Percentiles rank a stretch among this genome's conserved stretches.
Evolutionary conservation across 768 basidiomycete genomes (phyloP).

Genomic region (Pleurotus cornucopiae): DNA sequence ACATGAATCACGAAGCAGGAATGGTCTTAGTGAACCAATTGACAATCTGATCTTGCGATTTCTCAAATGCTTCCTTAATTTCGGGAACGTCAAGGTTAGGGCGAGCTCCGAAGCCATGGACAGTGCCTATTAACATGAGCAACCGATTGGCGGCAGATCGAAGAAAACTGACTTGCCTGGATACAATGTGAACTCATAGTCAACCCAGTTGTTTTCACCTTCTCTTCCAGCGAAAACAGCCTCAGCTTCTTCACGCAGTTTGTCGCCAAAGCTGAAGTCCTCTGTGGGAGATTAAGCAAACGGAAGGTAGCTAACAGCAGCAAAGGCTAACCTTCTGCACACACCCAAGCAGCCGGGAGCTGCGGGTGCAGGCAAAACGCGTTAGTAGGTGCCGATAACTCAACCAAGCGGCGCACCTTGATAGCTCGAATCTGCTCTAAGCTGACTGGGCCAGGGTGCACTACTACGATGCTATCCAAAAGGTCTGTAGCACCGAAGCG

Average conservation of each 20-base stretch:
- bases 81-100: constrained; percentile 19
- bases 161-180: constrained; percentile 27
- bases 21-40: constrained; percentile 9
- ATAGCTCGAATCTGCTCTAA: constrained; percentile 30
- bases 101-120: constrained; percentile 22
- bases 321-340: constrained; percentile 12
- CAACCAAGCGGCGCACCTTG: constrained; percentile 16
- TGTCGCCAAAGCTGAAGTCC: constrained; percentile 29
- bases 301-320: too few species aligned
- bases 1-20: not conserved
- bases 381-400: not conserved
- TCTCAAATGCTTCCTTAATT: constrained; percentile 19
- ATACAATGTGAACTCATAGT: constrained; percentile 42
- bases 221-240: constrained; percentile 31
- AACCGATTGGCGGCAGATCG: not conserved
- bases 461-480: constrained; percentile 34
- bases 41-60: constrained; percentile 22
- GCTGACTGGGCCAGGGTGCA: constrained; percentile 33
- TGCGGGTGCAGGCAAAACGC: not conserved
- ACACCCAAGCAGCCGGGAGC: constrained; percentile 16
- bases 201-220: constrained; percentile 29
- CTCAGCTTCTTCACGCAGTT: constrained; percentile 28
- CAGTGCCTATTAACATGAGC: constrained; percentile 14
- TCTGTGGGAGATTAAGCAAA: constrained; percentile 18
- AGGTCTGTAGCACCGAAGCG: constrained; percentile 30